Base-by-base conservation (phyloP, 2,329 filamentous ascomycete species). In the Epichloe aotearoae region DNA sequence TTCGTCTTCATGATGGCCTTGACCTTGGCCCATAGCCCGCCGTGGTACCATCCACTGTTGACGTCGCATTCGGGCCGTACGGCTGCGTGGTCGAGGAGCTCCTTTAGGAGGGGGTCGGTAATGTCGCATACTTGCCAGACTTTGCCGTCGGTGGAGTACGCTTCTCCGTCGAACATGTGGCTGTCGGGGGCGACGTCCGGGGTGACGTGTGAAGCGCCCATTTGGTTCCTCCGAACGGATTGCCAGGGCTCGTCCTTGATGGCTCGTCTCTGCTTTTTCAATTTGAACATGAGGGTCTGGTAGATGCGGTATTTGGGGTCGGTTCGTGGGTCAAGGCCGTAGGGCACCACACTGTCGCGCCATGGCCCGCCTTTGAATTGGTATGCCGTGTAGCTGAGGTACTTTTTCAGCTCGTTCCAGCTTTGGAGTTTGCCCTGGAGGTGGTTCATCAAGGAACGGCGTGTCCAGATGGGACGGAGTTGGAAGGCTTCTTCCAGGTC, bases 51-150 rank as follows among this genome's bases (percentile, higher is more conserved):
- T 1, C 91, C 91, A 58, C 88, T 86, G 43, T 74, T 74, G 5
- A 72, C 65, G 56, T 86, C 81, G 65, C 80, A 86, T 10, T 71
- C 69, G 0, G 70, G 62, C 4, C 82, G 75, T 20, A 85, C 67
- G 5, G 80, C 73, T 0, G 82, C 73, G 0, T 79, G 77, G 19
- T 82, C 75, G 39, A 95, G 73, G 3, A 96, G 69, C 11, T 72
- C 66, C 1, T 72, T 70, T 1, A 97, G 72, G 1, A 90, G 62
- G 0, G 88, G 86, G 59, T 97, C 91, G 0, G 80, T 84, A 50
- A 97, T 84, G 64, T 98, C 93, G 69, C 89, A 95, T 26, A 94
- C 78, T 71, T 97, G 93, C 85, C 89, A 98, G 47, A 93, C 83
- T 60, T 93, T 93, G 39, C 89, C 89, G 60, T 95, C 89, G 1